These are phyloP conservation scores for Calycina herbarum DNA, from an alignment of 2,329 filamentous ascomycete genomes.

Conservation along the genomic window DNA sequence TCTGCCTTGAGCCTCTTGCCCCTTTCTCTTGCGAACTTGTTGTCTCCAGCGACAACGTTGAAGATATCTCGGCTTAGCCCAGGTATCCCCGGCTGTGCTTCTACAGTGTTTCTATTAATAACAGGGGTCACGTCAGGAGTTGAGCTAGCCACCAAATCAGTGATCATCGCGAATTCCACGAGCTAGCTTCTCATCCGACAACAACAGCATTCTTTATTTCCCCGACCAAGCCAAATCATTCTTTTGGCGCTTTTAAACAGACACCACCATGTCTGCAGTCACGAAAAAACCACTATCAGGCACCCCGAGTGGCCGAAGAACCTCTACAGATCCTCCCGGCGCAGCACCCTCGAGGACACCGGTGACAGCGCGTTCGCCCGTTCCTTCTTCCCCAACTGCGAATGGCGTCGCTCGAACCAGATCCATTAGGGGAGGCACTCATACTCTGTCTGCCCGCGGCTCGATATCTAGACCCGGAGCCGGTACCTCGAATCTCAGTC, in stretches of 20 bases:
- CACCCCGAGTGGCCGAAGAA: constrained; percentile 29
- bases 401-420: constrained; percentile 55
- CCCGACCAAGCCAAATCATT: not conserved
- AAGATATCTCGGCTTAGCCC: too few species aligned
- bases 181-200: constrained; percentile 14
- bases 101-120: constrained; percentile 7
- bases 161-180: constrained; percentile 12
- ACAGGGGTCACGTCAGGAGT: constrained; percentile 15
- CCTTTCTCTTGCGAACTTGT: not conserved
- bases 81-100: too few species aligned
- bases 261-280: constrained; percentile 42
- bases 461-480: constrained; percentile 59
- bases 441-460: constrained; percentile 66
- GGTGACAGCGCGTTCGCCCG: constrained; percentile 18
- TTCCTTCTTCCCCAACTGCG: constrained; percentile 20
- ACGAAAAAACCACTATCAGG: constrained; percentile 42
- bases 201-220: constrained; percentile 15
- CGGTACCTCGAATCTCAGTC: constrained; percentile 36
- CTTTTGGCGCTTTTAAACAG: constrained; percentile 5
- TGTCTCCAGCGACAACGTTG: too few species aligned
- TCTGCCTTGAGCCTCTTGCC: not conserved
- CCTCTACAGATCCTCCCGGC: constrained; percentile 33
- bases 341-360: constrained; percentile 29
- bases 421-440: constrained; percentile 62
- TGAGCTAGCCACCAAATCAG: constrained; percentile 6